Base-by-base conservation (phyloP, 2,329 filamentous ascomycete genomes). In the Atkinsonella texensis region DNA sequence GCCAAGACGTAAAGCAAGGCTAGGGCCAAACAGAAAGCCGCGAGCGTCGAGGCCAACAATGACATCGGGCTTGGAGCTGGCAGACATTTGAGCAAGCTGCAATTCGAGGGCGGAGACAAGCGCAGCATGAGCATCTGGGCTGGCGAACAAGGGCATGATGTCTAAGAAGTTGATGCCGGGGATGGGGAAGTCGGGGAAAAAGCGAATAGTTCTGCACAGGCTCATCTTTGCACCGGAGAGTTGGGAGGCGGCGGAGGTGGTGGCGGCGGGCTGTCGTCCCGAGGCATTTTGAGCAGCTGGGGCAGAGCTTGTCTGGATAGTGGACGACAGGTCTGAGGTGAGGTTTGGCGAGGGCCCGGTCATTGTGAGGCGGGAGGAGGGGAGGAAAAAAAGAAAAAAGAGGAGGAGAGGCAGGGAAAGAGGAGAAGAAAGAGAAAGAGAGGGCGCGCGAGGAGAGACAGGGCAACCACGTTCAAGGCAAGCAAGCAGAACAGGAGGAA, bases 91-190 rank as follows among this genome's bases (percentile, higher is more conserved):
- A 52, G 78, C 71, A 57, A 95, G 77, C 68, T 95, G 85, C 56
- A 96, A 76, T 70, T 95, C 87, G 60, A 97, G 85, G 47, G 89
- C 88, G 62, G 83, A 80, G 67, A 96, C 75, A 53, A 98, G 84
- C 52, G 81, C 77, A 59, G 79, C 75, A 72, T 96, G 91, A 55
- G 87, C 76, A 49, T 68, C 65, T 51, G 84, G 82, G 64, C 89
- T 79, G 67, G 87, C 83, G 75, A 98, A 97, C 65, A 97, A 84
- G 55, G 93, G 93, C 70, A 98, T 84, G 71, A 98, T 97, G 68
- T 98, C 93, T 74, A 96, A 89, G 71, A 98, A 98, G 63, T 95
- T 78, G 65, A 98, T 91, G 68, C 93, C 91, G 45, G 86, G 83
- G 58, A 85, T 84, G 54, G 91, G 91, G 74, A 96, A 97, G 76